Evolutionary conservation across 2,329 filamentous ascomycete genomes (phyloP).

Genomic region (Trichoderma sp.): DNA sequence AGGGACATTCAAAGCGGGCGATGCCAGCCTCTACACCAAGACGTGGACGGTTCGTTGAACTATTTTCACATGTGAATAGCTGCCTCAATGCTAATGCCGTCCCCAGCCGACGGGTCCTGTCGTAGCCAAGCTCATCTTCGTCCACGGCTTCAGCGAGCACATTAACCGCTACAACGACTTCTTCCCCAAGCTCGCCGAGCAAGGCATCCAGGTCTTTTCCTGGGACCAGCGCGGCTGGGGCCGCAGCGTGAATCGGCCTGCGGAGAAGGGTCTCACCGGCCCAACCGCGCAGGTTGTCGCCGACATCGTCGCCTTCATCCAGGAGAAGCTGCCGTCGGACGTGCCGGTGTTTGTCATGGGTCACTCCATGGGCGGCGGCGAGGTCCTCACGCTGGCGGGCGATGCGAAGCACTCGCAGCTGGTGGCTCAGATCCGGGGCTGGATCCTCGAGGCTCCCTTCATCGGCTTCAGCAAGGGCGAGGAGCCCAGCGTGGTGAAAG

Average conservation of each 20-base stretch:
- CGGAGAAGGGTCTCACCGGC: conserved; percentile 70
- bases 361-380: conserved; percentile 86
- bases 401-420: conserved; percentile 52
- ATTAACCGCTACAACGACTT: conserved; percentile 72
- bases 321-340: conserved; percentile 50
- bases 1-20: conserved; percentile 47
- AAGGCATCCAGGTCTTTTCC: conserved; percentile 71
- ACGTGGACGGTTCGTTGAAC: conserved; percentile 54
- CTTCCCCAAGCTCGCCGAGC: conserved; percentile 65
- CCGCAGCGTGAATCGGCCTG: conserved; percentile 58
- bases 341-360: conserved; percentile 79
- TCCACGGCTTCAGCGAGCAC: conserved; percentile 91
- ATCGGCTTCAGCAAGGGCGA: conserved; percentile 66
- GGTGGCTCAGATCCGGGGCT: conserved; percentile 63
- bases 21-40: conserved; percentile 52
- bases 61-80: background rate
- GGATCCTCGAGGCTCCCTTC: conserved; percentile 75
- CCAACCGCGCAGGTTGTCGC: conserved; percentile 68
- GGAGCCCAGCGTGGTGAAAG: conserved; percentile 60
- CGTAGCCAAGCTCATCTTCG: conserved; percentile 72
- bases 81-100: background rate
- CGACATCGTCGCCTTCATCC: conserved; percentile 76
- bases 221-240: conserved; percentile 94
- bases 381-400: conserved; percentile 62
- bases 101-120: conserved; percentile 52